phyloP scores from a whole-genome alignment of 306 rosid species.

The Malus domestica region DNA sequence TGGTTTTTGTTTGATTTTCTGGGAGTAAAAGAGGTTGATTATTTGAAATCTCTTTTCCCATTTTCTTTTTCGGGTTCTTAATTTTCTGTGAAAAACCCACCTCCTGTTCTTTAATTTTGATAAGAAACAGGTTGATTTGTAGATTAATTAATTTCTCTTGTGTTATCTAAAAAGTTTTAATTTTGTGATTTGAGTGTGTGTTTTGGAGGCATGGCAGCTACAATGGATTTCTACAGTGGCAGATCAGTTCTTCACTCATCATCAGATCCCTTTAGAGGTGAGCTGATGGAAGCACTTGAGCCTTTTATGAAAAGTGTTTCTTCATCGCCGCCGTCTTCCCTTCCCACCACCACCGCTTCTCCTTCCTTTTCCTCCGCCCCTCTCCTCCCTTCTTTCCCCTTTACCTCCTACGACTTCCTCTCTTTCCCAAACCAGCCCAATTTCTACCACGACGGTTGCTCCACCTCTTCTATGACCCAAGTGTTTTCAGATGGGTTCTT shows the following conservation, averaged over 20 bases:
- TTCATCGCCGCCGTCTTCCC: conserved; percentile 19
- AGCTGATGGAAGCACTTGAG: conserved; percentile 94
- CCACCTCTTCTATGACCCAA: conserved; percentile 34
- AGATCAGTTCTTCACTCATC: conserved; percentile 28
- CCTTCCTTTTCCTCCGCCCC: conserved; percentile 17
- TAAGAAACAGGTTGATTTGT: conserved; percentile 44
- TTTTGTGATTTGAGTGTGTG: background rate
- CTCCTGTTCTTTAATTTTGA: conserved; percentile 60
- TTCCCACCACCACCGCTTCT: background rate
- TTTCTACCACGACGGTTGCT: conserved; percentile 24
- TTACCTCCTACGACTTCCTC: conserved; percentile 1
- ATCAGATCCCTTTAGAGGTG: conserved; percentile 63
- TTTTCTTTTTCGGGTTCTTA: background rate
- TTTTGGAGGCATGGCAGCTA: conserved; percentile 52
- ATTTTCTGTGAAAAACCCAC: background rate
- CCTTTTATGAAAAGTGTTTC: conserved; percentile 93
- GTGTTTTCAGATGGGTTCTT: conserved; percentile 40
- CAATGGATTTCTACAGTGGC: conserved; percentile 61
- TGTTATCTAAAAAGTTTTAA: background rate
- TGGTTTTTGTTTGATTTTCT: background rate
- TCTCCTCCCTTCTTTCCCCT: background rate
- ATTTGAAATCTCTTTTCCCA: conserved; percentile 62
- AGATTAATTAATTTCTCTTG: background rate
- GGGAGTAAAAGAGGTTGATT: conserved; percentile 58
- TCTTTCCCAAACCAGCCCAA: conserved; percentile 21